Percentiles rank a stretch among this genome's conserved stretches.
Evolutionary conservation across 202 grass and related monocot species (phyloP).

Genomic region (Setaria italica): DNA sequence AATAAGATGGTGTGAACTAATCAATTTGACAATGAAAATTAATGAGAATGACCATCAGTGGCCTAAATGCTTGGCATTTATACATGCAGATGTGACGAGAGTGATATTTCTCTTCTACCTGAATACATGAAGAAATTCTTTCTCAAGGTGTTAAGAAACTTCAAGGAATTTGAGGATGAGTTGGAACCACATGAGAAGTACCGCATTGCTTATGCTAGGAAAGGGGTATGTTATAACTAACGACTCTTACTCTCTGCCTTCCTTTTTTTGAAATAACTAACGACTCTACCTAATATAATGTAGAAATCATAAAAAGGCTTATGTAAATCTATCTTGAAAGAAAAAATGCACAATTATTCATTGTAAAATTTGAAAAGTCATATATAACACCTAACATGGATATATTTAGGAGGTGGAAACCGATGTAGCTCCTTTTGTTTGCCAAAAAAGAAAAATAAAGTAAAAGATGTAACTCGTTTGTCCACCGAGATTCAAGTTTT

Average conservation of each 20-base stretch:
- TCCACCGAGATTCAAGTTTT: no score
- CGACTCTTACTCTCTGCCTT: neutral
- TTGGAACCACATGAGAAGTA: neutral
- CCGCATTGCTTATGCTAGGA: neutral
- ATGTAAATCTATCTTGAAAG: neutral
- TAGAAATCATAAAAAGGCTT: neutral
- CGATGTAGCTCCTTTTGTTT: neutral
- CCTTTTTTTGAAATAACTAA: neutral
- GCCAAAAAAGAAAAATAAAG: no score
- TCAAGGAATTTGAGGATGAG: neutral
- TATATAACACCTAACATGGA: neutral
- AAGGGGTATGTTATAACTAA: neutral
- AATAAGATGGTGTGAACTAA: neutral
- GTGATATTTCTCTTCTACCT: neutral
- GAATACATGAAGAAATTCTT: constrained; percentile 8
- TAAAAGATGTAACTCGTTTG: no score
- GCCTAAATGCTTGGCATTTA: no score
- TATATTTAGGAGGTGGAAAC: neutral
- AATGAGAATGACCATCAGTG: neutral
- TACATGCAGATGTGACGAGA: constrained; percentile 1
- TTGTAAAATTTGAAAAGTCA: neutral
- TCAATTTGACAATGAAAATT: neutral
- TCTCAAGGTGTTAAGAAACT: neutral
- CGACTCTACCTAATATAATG: no score
- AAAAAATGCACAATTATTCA: neutral